Evolutionary conservation across 495 filamentous ascomycete genomes (phyloP).

Genomic region (Aspergillus haitiensis): DNA sequence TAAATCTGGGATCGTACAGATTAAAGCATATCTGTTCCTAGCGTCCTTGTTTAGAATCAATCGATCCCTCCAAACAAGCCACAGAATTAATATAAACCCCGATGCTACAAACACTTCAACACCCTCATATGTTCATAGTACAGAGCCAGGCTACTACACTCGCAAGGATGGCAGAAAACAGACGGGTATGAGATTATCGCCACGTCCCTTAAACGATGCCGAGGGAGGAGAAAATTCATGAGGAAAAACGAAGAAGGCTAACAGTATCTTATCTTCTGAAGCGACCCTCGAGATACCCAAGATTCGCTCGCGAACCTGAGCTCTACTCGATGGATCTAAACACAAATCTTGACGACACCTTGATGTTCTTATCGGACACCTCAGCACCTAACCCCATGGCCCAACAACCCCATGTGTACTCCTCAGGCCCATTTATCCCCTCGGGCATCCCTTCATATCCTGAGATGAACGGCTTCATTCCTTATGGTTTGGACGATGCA

Average conservation of each 20-base stretch:
- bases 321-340: not conserved
- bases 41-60: not conserved
- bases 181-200: not conserved
- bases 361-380: not conserved
- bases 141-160: not conserved
- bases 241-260: not conserved
- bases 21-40: too few relatives aligned
- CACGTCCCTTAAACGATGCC: not conserved
- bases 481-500: slow-evolving; percentile 1
- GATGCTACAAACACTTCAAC: not conserved
- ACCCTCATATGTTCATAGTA: not conserved
- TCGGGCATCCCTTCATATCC: not conserved
- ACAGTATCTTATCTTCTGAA: not conserved
- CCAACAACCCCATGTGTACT: slow-evolving; percentile 3
- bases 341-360: slow-evolving; percentile 6
- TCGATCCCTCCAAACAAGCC: not conserved
- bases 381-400: slow-evolving; percentile 2
- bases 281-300: slow-evolving; percentile 8
- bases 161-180: not conserved
- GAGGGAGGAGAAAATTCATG: not conserved
- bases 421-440: slow-evolving; percentile 3
- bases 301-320: not conserved
- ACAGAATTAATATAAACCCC: slow-evolving; percentile 1
- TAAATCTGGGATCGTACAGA: not conserved
- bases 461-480: not conserved